Conservation (phyloP, 441 rosid species). For the Euphorbia celastroides region DNA sequence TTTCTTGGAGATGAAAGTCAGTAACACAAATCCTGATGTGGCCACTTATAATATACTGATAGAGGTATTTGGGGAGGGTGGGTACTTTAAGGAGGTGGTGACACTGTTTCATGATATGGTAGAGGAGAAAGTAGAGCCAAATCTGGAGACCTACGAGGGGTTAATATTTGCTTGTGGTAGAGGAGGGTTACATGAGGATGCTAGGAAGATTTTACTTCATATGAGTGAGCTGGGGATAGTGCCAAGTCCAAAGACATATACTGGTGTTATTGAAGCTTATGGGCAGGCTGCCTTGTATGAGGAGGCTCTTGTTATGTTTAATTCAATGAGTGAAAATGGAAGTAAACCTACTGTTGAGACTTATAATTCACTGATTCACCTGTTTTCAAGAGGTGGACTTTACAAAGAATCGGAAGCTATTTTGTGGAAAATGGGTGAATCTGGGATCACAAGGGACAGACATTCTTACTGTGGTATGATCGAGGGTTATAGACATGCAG, state of each 20-base stretch:
- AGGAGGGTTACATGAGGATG: conserved; percentile 88
- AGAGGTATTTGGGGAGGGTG: conserved; percentile 91
- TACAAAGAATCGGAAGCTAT: conserved; percentile 68
- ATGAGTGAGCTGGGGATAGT: conserved; percentile 69
- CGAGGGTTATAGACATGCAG: conserved; percentile 90
- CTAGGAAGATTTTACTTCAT: conserved; percentile 60
- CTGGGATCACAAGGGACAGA: conserved; percentile 52
- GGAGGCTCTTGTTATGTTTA: conserved; percentile 82
- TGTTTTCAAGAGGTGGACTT: conserved; percentile 87
- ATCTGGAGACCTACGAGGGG: conserved; percentile 89
- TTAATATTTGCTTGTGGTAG: conserved; percentile 84
- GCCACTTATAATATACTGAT: conserved; percentile 79
- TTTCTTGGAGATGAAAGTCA: conserved; percentile 91
- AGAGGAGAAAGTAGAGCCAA: conserved; percentile 88
- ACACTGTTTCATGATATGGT: conserved; percentile 92
- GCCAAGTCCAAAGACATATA: conserved; percentile 80
- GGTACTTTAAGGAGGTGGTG: conserved; percentile 94
- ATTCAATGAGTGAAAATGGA: conserved; percentile 84
- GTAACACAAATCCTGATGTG: conserved; percentile 80
- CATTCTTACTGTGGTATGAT: conserved; percentile 80
- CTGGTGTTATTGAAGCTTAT: conserved; percentile 82
- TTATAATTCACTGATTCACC: conserved; percentile 63
- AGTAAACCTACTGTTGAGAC: conserved; percentile 76
- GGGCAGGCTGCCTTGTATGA: conserved; percentile 90
- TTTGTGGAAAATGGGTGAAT: conserved; percentile 55